Conservation (phyloP, 2,329 filamentous ascomycete species). For the Ceratocystis alfenasii region DNA sequence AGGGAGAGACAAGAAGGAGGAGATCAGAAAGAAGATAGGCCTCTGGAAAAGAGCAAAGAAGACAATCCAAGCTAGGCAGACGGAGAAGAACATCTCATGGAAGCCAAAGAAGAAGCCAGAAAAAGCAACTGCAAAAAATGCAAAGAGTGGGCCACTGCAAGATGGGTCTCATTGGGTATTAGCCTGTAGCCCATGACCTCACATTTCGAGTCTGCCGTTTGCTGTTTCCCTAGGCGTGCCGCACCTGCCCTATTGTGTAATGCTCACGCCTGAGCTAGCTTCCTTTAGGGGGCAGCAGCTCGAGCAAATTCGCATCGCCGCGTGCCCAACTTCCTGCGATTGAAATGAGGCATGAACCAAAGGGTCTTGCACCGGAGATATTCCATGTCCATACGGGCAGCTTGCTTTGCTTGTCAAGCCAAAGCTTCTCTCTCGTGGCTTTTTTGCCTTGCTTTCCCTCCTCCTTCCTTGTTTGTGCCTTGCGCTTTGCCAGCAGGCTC, state of each 20-base stretch:
- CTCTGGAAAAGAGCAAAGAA: neutral
- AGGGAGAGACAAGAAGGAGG: neutral
- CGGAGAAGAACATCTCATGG: neutral
- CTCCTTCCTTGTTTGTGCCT: neutral
- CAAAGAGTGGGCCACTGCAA: neutral
- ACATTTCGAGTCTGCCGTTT: neutral
- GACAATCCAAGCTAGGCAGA: neutral
- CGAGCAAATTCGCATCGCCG: neutral
- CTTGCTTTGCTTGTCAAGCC: neutral
- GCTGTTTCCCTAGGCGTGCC: neutral
- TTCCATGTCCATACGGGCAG: neutral
- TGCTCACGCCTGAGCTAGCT: neutral
- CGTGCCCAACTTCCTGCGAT: neutral
- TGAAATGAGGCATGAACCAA: slow-evolving; percentile 8
- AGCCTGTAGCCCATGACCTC: neutral
- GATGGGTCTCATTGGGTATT: neutral
- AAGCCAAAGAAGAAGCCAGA: neutral
- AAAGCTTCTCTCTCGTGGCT: neutral
- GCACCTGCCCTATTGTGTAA: neutral
- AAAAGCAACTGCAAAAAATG: neutral
- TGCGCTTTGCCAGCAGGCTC: neutral
- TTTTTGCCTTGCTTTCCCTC: neutral
- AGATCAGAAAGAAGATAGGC: neutral
- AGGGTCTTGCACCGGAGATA: neutral
- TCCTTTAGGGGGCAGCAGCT: neutral